phyloP scores from a whole-genome alignment of 2,329 filamentous ascomycete genomes.

The Colletotrichum sp. region DNA sequence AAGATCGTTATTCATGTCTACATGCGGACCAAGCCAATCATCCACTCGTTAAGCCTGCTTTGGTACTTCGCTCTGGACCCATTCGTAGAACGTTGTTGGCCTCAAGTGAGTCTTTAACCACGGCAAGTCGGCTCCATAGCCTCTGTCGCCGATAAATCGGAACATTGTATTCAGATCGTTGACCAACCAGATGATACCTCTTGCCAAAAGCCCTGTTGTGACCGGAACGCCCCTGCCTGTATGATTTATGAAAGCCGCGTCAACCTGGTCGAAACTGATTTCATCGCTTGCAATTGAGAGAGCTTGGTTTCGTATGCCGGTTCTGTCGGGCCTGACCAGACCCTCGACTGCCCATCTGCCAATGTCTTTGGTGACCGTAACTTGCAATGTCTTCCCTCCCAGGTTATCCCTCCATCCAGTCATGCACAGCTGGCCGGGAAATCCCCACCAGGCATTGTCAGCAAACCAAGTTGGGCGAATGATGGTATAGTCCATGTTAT shows the following conservation, averaged over 20 bases:
- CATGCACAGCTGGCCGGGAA: constrained; percentile 29
- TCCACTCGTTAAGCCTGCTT: neutral
- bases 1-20: neutral
- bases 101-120: neutral
- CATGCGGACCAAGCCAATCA: neutral
- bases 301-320: constrained; percentile 25
- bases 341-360: constrained; percentile 27
- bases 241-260: neutral
- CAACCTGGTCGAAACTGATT: constrained; percentile 25
- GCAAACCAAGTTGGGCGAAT: constrained; percentile 32
- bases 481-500: constrained; percentile 32
- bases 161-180: neutral
- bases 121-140: neutral
- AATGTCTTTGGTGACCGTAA: constrained; percentile 28
- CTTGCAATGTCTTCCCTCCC: constrained; percentile 29
- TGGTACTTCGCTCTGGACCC: neutral
- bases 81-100: neutral
- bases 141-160: neutral
- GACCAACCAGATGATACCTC: neutral
- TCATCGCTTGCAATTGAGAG: constrained; percentile 29
- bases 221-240: neutral
- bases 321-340: constrained; percentile 21
- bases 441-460: constrained; percentile 29
- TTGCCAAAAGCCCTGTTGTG: neutral
- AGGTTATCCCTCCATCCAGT: constrained; percentile 30